These are phyloP conservation scores for Fusarium concolor DNA, from an alignment of 2,329 filamentous ascomycete genomes.

Conservation along the genomic window DNA sequence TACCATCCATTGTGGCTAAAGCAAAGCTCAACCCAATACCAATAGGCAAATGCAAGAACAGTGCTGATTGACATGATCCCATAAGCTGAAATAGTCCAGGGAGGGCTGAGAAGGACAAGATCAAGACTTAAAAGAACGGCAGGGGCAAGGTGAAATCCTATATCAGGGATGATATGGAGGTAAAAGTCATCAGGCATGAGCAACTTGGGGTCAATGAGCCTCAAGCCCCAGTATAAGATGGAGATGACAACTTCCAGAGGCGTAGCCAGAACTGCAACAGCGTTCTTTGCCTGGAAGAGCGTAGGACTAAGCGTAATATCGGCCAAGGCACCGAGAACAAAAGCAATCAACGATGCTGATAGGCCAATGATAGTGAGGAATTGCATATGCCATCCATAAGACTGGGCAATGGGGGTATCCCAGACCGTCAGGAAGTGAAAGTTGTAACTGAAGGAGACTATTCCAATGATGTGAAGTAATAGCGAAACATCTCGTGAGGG, in stretches of 20 bases:
- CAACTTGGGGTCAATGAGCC: conserved; percentile 64
- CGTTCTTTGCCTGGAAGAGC: conserved; percentile 77
- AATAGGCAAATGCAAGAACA: conserved; percentile 73
- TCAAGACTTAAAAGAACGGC: conserved; percentile 73
- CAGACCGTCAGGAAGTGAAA: conserved; percentile 64
- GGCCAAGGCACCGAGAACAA: conserved; percentile 70
- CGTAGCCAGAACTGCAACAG: conserved; percentile 71
- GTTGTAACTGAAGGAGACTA: conserved; percentile 64
- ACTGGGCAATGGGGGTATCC: conserved; percentile 64
- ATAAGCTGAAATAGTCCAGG: conserved; percentile 74
- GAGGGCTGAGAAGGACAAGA: conserved; percentile 75
- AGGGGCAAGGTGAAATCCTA: conserved; percentile 75
- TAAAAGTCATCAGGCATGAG: conserved; percentile 66
- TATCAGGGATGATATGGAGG: conserved; percentile 67
- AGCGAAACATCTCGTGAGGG: conserved; percentile 74
- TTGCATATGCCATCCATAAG: conserved; percentile 76
- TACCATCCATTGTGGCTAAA: conserved; percentile 74
- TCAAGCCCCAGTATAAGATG: conserved; percentile 78
- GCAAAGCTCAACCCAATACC: conserved; percentile 82
- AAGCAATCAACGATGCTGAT: conserved; percentile 69
- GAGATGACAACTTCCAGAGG: conserved; percentile 79
- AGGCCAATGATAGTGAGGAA: conserved; percentile 82
- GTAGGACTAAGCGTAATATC: conserved; percentile 69
- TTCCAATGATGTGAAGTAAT: conserved; percentile 67
- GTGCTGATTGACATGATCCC: conserved; percentile 69